A percentile compares a stretch with the other conserved stretches of the same genome.
phyloP scores from a whole-genome alignment of 1,139 yeast genomes.

The Pneumocystis murina region DNA sequence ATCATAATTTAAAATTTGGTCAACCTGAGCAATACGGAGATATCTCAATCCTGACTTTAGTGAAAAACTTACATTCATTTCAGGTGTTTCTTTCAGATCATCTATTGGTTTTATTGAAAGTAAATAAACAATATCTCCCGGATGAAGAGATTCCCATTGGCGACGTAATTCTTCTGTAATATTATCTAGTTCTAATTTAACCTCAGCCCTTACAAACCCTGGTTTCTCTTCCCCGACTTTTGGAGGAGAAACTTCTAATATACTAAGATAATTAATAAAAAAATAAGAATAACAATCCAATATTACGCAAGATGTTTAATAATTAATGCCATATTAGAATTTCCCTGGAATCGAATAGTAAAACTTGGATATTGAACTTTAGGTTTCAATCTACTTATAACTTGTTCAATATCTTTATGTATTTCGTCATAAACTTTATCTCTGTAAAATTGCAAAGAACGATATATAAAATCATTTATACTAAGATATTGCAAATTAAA shows the following conservation, averaged over 20 bases:
- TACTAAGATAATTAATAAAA: not conserved
- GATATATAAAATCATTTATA: conserved; percentile 24
- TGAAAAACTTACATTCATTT: conserved; percentile 6
- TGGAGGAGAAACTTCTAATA: conserved; percentile 21
- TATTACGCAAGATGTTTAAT: conserved; percentile 15
- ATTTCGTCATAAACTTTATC: conserved; percentile 18
- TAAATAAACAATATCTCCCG: conserved; percentile 23
- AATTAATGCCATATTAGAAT: conserved; percentile 23
- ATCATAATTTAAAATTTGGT: conserved; percentile 16
- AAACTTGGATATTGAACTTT: conserved; percentile 6
- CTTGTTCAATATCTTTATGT: conserved; percentile 19
- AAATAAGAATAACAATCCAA: not conserved
- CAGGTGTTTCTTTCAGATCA: conserved; percentile 10
- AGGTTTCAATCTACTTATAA: conserved; percentile 19
- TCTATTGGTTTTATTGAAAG: conserved; percentile 16
- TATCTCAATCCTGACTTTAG: conserved; percentile 16
- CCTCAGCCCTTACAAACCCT: conserved; percentile 17
- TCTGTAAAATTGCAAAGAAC: conserved; percentile 19
- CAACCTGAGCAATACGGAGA: conserved; percentile 20
- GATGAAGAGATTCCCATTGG: conserved; percentile 24
- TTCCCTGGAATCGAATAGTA: conserved; percentile 17
- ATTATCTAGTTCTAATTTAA: conserved; percentile 19
- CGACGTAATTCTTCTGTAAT: conserved; percentile 11
- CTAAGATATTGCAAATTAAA: conserved; percentile 25
- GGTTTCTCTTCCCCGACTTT: conserved; percentile 18